Evolutionary conservation across 306 rosid species (phyloP), one percentile per base, ranked within the genome.

Genomic region (Pyrus pyrifolia): DNA sequence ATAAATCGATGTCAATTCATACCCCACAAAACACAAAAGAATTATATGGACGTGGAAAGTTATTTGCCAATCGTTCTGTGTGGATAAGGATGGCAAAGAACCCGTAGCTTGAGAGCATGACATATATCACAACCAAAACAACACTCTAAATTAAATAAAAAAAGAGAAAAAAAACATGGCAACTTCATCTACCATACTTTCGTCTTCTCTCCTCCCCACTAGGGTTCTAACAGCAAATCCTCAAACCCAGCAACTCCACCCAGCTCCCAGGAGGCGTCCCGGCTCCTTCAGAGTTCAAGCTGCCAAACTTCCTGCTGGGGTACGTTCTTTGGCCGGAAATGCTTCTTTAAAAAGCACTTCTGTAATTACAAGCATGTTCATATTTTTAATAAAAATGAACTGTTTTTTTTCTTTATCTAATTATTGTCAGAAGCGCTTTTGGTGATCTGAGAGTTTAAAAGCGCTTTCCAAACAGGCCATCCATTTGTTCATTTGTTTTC

Each of bases 281-380:
- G 67, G 85, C 70, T 88, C 87, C 72, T 88, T 89, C 77, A 65
- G 74, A 64, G 85, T 90, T 22, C 85, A 61, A 80, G 98, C 98
- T 45, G 90, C 77, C 17, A 95, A 92, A 79, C 82, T 87, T 55
- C 97, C 99, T 62, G 77, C 88, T 66, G 97, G 97, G 67, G 97
- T 95, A 88, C 14, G 90, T 51, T 22, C 10, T 27, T 31, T 17
- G 55, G 21, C 21, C 55, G 21, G 8, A 51, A 51, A 17, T 51
- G 55, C 21, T 51, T 17, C 55, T 51, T 15, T 51, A 5, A 15
- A 51, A 51, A 51, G 2, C 55, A 17, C 21, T 51, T 17, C 1
- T 5, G 21, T 51, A 5, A 5, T 49, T 51, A 51, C 55, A 51
- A 51, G 55, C 55, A 49, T 18, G 55, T 15, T 49, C 19, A 17